These are phyloP conservation scores for Triticum urartu DNA, from an alignment of 176 grass and related monocot species.

Conservation along the genomic window DNA sequence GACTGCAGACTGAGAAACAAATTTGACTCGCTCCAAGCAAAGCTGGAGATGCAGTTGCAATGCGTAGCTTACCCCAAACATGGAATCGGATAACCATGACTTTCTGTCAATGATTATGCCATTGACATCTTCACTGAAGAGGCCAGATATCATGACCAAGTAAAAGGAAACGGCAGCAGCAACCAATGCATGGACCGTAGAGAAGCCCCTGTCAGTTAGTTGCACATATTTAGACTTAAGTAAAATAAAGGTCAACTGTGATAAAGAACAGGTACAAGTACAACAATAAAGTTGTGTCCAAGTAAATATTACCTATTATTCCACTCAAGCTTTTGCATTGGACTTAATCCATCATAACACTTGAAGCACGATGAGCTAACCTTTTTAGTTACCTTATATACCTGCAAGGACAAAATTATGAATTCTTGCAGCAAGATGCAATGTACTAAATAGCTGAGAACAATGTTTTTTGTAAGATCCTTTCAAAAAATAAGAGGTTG, in stretches of 20 bases:
- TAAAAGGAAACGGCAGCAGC: constrained; percentile 66
- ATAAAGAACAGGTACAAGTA: not conserved
- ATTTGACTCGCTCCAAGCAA: not conserved
- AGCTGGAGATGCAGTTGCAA: not conserved
- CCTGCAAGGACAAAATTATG: constrained; percentile 28
- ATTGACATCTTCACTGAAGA: constrained; percentile 46
- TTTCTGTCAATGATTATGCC: constrained; percentile 51
- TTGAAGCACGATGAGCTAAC: constrained; percentile 53
- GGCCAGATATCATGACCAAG: constrained; percentile 58
- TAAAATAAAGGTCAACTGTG: not conserved
- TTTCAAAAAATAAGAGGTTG: too few species aligned
- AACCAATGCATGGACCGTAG: constrained; percentile 72
- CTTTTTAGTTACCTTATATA: constrained; percentile 52
- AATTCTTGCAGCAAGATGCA: not conserved
- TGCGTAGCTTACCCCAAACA: constrained; percentile 61
- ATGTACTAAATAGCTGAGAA: not conserved
- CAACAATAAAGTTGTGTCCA: not conserved
- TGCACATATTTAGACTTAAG: not conserved
- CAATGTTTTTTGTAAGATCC: not conserved
- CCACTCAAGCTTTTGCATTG: constrained; percentile 65
- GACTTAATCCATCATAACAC: constrained; percentile 55
- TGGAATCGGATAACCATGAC: constrained; percentile 62
- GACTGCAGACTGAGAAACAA: not conserved
- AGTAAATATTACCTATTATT: constrained; percentile 57
- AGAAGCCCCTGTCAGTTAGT: constrained; percentile 52